These are phyloP conservation scores for Colletotrichum aenigma DNA, from an alignment of 2,329 filamentous ascomycete species.

Conservation along the genomic window DNA sequence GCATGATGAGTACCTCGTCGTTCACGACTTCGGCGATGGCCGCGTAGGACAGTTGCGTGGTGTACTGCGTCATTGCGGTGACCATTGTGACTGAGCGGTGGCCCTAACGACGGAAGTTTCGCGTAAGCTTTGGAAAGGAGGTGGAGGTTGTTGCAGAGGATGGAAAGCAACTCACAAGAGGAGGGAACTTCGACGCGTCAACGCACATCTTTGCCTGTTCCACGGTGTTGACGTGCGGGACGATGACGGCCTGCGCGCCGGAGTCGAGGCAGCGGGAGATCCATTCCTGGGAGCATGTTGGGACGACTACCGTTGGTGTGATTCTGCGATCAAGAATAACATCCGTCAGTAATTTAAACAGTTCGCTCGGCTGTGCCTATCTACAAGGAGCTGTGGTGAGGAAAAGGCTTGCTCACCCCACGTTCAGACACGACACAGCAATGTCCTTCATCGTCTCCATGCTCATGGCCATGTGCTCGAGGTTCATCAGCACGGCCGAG, in stretches of 20 bases:
- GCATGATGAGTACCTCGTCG: constrained; percentile 6
- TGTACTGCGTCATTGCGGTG: constrained; percentile 9
- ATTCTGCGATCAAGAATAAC: background rate
- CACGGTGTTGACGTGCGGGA: constrained; percentile 49
- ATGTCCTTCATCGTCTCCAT: constrained; percentile 11
- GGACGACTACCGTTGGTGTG: background rate
- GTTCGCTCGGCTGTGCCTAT: background rate
- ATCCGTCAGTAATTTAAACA: background rate
- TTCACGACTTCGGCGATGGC: constrained; percentile 2
- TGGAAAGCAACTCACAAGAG: constrained; percentile 29
- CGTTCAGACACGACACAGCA: background rate
- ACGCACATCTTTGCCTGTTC: constrained; percentile 51
- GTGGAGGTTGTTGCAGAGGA: rapidly evolving
- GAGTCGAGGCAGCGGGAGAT: constrained; percentile 48
- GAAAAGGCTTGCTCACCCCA: background rate
- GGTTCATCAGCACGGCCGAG: constrained; percentile 11
- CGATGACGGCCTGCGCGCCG: constrained; percentile 54
- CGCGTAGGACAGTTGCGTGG: background rate
- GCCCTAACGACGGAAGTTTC: background rate
- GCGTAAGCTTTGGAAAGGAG: background rate
- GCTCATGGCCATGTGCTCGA: constrained; percentile 5
- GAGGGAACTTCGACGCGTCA: constrained; percentile 54
- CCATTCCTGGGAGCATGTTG: constrained; percentile 3
- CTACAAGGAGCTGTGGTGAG: background rate
- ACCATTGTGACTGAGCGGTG: constrained; percentile 7